Evolutionary conservation across 768 basidiomycete species (phyloP), one percentile per base, ranked within the genome.

Genomic region (Phaeolepiota aurea): DNA sequence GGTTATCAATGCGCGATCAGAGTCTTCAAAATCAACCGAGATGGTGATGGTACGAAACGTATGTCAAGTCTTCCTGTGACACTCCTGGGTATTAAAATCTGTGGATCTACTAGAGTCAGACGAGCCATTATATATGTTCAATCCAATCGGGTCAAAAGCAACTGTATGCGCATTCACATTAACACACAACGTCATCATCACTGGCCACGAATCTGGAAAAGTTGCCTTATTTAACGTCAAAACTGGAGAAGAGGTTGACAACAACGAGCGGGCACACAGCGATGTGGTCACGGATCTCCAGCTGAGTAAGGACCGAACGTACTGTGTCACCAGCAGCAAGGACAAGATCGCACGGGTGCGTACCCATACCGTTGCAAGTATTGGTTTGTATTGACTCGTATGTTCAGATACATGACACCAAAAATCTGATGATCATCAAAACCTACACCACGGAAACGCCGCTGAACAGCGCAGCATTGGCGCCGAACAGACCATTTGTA

Each of bases 121-220:
- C 54, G 85, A 89, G 46, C 90, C 92, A 0, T 52, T 69, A 12
- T 67, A 77, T 51, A 76, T 87, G 61, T 93, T 96, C 72, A 74
- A 85, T 59, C 87, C 92, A 10, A 69, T 88, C 44, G 93, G 92
- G 19, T 88, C 88, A 44, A 98, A 98, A 65, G 88, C 92, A n/a
- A 97, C 90, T 1, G 91, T 98, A 30, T 93, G 90, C 57, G 82
- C 89, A 3, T 98, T 96, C 62, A 85, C 88, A 3, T 75, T 82
- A 38, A 70, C 73, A 10, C 81, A 84, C 16, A 75, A 82, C 30
- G 61, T 84, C 47, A 82, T 99, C 59, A 68, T 98, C 44, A 94
- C 92, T 2, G 94, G 91, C 3, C 96, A 99, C 64, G 93, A 97
- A 65, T 90, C 89, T 32, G 96, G 96, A 13, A 97, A 94, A 57